Conservation (phyloP, 83 land plant species). For the Diphasiastrum complanatum region DNA sequence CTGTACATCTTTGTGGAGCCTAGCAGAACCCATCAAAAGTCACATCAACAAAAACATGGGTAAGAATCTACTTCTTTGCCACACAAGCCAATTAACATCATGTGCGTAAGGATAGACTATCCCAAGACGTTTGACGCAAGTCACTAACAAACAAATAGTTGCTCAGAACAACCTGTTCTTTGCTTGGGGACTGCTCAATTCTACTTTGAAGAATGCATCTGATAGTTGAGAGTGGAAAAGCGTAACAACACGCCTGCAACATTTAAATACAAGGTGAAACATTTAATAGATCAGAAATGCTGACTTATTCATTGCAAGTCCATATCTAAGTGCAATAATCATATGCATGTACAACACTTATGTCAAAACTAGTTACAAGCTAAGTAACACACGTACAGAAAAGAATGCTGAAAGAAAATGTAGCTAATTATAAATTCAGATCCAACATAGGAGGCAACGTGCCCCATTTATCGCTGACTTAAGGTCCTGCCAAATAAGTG, state of each 20-base stretch:
- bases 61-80: neutral
- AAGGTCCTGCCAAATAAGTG: too few species aligned
- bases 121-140: too few species aligned
- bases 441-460: too few species aligned
- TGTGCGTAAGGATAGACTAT: too few species aligned
- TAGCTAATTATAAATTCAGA: neutral
- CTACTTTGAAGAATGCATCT: slow-evolving; percentile 32
- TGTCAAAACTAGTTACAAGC: too few species aligned
- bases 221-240: slow-evolving; percentile 36
- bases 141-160: neutral
- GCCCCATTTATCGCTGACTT: too few species aligned
- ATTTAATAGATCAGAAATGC: neutral
- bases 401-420: neutral
- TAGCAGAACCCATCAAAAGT: neutral
- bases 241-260: slow-evolving; percentile 31
- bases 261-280: neutral
- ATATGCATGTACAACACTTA: too few species aligned
- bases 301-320: neutral
- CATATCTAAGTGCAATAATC: neutral
- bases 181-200: slow-evolving; percentile 24
- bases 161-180: slow-evolving; percentile 23
- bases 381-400: neutral
- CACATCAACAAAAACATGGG: neutral
- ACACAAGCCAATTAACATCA: too few species aligned
- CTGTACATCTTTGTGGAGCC: slow-evolving; percentile 32